phyloP scores from a whole-genome alignment of 768 basidiomycete genomes.

The Leccinum olivaceopallidum region DNA sequence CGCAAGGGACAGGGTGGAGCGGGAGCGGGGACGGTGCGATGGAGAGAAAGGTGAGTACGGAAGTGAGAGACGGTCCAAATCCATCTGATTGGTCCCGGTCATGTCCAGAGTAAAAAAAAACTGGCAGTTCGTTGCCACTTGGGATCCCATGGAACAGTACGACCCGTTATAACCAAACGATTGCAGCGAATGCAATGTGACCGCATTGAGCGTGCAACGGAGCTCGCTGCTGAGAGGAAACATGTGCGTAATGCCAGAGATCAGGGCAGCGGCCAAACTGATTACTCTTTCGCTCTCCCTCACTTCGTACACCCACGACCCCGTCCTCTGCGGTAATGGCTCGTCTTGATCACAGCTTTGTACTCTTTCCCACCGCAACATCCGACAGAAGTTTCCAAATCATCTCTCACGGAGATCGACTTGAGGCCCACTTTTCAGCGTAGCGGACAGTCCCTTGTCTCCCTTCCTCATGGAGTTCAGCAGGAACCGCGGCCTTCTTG shows the following conservation, averaged over 20 bases:
- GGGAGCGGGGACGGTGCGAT: conserved; percentile 35
- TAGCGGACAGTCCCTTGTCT: conserved; percentile 11
- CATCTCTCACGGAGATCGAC: conserved; percentile 22
- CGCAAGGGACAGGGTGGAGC: conserved; percentile 43
- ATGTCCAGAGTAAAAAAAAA: conserved; percentile 57
- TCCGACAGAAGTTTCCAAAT: background rate
- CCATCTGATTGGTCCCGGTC: conserved; percentile 2
- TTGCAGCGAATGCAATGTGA: conserved; percentile 82
- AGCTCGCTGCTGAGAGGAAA: conserved; percentile 61
- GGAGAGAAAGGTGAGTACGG: conserved; percentile 57
- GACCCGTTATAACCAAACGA: conserved; percentile 86
- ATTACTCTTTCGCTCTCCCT: conserved; percentile 33
- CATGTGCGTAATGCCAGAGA: conserved; percentile 50
- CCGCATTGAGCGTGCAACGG: conserved; percentile 65
- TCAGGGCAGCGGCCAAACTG: conserved; percentile 58
- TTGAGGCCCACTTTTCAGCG: conserved; percentile 6
- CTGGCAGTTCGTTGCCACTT: conserved; percentile 49
- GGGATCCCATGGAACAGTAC: conserved; percentile 82
- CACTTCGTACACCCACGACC: conserved; percentile 9
- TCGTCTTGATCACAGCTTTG: conserved; percentile 21
- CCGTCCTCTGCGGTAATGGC: conserved; percentile 16
- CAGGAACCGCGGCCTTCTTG: conserved; percentile 7
- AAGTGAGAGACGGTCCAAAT: background rate
- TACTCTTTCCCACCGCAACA: conserved; percentile 21
- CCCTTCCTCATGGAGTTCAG: conserved; percentile 34